Evolutionary conservation across 257 asterid genomes (phyloP), one percentile per base, ranked within the genome.

Genomic region (Nemophila menziesii): DNA sequence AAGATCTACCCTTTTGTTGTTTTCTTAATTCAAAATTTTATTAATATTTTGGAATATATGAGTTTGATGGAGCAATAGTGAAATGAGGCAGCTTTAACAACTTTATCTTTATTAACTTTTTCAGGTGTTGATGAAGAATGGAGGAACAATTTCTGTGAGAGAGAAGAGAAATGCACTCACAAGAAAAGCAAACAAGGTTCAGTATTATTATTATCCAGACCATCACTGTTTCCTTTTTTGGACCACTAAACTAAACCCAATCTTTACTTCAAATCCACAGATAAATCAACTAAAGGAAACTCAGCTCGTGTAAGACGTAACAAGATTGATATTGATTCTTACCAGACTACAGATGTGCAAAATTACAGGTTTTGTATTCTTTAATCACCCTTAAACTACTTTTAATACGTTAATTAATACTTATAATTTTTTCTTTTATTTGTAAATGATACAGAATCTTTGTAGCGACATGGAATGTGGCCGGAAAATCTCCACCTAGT

Each of bases 381-480:
- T 57, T n/a, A 20, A 13, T 36, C 20, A 17, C n/a, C 27, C 5
- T 13, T 44, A 55, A 7, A 33, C 17, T 52, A 8, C 12, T 29
- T 43, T 37, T 37, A 10, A 17, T 26, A 27, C 14, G 20, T 39
- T 17, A 41, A 11, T 14, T 49, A 16, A 54, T 20, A 27, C 21
- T 47, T 40, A 38, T 23, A 37, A 10, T 3, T 33, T 1, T 39
- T 9, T n/a, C n/a, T n/a, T 47, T 42, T 49, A 16, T 26, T 15
- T 27, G 3, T 7, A 13, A n/a, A 7, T 43, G 63, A 41, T 22
- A 47, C 38, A 90, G 99, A 61, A 41, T 90, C 39, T 90, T 90
- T 70, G 92, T 75, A 55, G 93, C 96, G 10, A 90, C 99, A 20
- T 90, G 99, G 99, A 90, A 90, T 71, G 99, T 90, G 46, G 99